Base-by-base conservation (phyloP, 2,329 filamentous ascomycete genomes). In the Elsinoe batatas region DNA sequence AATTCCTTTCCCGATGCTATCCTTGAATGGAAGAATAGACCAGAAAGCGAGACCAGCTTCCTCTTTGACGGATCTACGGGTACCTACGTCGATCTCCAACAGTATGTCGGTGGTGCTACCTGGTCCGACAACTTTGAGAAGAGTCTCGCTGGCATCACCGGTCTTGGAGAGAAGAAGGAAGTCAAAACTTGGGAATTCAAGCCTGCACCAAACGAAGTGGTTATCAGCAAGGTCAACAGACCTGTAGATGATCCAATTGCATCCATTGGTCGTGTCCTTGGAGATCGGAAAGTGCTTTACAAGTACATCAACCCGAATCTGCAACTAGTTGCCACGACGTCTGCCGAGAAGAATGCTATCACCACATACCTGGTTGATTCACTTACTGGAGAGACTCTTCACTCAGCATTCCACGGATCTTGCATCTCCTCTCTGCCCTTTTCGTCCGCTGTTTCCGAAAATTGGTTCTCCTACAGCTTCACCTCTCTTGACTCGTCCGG, bases 271-370 rank as follows among this genome's bases (percentile, higher is more conserved):
- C 89, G 88, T 58, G 93, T 97, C 1, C 80, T 98, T 18, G 91
- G 90, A 22, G 87, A 98, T 65, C 82, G 93, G 42, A 84, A 84
- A n/a, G 93, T 98, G 47, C 80, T 91, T 60, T 98, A 98, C 81
- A 98, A 98, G 73, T 97, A 97, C 68, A 74, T 98, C 38, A 95
- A 94, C 72, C 83, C 88, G 0, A 96, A 95, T 70, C 79, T 88
- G 5, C 76, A 90, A 2, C 78, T 97, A 0, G 76, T 95, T 44
- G 87, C 87, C 1, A 78, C 87, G 1, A 72, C 83, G 2, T 78
- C 85, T 33, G 78, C 84, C 18, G 72, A 74, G 10, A 65, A 76
- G 2, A 77, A 75, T 3, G 78, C 77, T 1, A 81, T 89, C 6
- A 84, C 82, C 0, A 77, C 94, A 60, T 90, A 91, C 64, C 76